Evolutionary conservation across 805 yeast species (phyloP).

Genomic region (Lachancea lanzarotensis): DNA sequence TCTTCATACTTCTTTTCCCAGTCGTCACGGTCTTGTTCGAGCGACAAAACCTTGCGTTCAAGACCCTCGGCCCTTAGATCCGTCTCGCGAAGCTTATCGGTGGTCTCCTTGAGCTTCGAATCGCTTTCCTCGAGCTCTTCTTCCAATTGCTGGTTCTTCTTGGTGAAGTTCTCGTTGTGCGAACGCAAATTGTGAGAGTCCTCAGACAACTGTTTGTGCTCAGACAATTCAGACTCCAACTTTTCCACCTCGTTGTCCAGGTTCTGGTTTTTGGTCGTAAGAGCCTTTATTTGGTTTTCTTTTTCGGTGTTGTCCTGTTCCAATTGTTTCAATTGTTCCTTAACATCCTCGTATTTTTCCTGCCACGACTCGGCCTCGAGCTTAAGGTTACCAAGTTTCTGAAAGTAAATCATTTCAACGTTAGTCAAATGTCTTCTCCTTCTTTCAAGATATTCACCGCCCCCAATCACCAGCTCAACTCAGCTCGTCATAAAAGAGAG

Average conservation of each 20-base stretch:
- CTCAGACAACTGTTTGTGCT: conserved; percentile 80
- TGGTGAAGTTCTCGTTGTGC: conserved; percentile 83
- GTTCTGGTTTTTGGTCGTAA: conserved; percentile 84
- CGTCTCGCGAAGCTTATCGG: conserved; percentile 88
- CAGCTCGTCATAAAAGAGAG: too few species aligned
- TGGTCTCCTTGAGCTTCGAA: conserved; percentile 84
- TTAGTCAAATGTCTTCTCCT: background rate
- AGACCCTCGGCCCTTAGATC: conserved; percentile 94
- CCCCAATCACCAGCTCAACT: too few species aligned
- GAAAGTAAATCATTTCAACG: background rate
- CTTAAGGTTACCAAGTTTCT: conserved; percentile 86
- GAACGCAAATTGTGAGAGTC: conserved; percentile 84
- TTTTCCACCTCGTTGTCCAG: conserved; percentile 69
- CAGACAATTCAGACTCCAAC: conserved; percentile 65
- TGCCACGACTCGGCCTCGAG: conserved; percentile 96
- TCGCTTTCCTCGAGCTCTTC: conserved; percentile 89
- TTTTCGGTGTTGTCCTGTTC: conserved; percentile 89
- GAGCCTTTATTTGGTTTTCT: conserved; percentile 90
- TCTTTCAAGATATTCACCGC: too few species aligned
- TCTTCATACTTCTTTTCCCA: conserved; percentile 90
- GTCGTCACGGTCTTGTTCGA: conserved; percentile 87
- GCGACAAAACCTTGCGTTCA: conserved; percentile 86
- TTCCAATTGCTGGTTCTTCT: conserved; percentile 83
- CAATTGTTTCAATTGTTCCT: conserved; percentile 72
- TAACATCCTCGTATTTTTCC: conserved; percentile 87